Evolutionary conservation across 805 yeast species (phyloP).

Genomic region (fission yeast (Schizosaccharomyces pombe)): DNA sequence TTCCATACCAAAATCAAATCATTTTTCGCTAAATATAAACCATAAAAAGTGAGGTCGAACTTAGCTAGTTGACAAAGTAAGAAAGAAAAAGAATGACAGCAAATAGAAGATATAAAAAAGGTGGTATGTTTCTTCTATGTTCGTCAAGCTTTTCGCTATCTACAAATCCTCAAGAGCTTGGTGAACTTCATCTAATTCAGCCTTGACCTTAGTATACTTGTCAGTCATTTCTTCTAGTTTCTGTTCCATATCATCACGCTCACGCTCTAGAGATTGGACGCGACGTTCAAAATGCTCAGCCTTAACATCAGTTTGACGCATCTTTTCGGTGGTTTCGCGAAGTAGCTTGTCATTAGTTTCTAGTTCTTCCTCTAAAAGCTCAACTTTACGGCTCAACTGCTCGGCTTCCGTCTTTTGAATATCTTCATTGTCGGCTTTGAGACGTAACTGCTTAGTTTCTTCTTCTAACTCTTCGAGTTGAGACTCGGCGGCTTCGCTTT

Average conservation of each 20-base stretch:
- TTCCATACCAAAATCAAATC: too few species aligned
- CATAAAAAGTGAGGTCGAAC: too few species aligned
- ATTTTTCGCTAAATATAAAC: too few species aligned
- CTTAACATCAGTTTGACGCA: conserved; percentile 86
- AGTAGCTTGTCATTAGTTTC: conserved; percentile 76
- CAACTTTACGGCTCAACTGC: conserved; percentile 70
- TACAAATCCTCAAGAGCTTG: conserved; percentile 63
- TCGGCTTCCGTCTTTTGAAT: conserved; percentile 13
- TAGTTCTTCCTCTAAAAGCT: conserved; percentile 69
- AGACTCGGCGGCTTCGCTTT: background rate
- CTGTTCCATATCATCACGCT: conserved; percentile 75
- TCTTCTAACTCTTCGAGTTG: background rate
- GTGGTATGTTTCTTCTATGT: too few species aligned
- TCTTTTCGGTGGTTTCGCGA: conserved; percentile 77
- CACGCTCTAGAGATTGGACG: conserved; percentile 74
- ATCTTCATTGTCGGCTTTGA: background rate
- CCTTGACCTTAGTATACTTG: conserved; percentile 63
- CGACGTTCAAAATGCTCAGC: conserved; percentile 90
- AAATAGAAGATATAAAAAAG: too few species aligned
- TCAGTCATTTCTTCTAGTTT: conserved; percentile 70
- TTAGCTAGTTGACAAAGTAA: too few species aligned
- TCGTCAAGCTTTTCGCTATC: conserved; percentile 3
- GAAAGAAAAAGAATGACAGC: too few species aligned
- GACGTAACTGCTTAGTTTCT: background rate
- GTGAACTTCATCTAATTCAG: conserved; percentile 88